Evolutionary conservation across 1,284 basidiomycete species (phyloP).

Genomic region (Pholiota adiposa): DNA sequence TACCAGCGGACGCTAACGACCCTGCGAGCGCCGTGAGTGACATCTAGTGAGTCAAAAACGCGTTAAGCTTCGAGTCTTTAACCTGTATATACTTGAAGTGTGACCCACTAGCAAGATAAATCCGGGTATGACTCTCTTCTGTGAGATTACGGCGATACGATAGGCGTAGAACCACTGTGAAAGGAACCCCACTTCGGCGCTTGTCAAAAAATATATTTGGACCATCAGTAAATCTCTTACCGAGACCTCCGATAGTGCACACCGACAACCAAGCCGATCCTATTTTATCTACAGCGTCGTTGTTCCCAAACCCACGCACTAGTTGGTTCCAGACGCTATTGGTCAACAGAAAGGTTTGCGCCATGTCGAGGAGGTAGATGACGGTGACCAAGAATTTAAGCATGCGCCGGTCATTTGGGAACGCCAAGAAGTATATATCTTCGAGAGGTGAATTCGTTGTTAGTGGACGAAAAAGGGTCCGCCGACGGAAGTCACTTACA

Average conservation of each 20-base stretch:
- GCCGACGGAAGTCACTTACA: not conserved
- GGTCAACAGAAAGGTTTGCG: not conserved
- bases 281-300: not conserved
- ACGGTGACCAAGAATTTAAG: not conserved
- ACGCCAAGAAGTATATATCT: not conserved
- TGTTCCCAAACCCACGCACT: not conserved
- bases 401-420: not conserved
- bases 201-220: not conserved
- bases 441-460: not conserved
- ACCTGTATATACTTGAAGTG: not conserved
- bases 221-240: not conserved
- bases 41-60: not conserved
- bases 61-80: no score
- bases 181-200: not conserved
- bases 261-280: not conserved
- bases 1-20: no score
- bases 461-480: no score
- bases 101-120: not conserved
- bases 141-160: not conserved
- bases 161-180: not conserved
- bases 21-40: not conserved
- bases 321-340: not conserved
- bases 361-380: not conserved
- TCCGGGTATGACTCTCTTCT: not conserved
- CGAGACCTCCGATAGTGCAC: not conserved